These are phyloP conservation scores for Vaucheria bursata DNA, from an alignment of 352 stramenopile genomes.

Conservation along the genomic window DNA sequence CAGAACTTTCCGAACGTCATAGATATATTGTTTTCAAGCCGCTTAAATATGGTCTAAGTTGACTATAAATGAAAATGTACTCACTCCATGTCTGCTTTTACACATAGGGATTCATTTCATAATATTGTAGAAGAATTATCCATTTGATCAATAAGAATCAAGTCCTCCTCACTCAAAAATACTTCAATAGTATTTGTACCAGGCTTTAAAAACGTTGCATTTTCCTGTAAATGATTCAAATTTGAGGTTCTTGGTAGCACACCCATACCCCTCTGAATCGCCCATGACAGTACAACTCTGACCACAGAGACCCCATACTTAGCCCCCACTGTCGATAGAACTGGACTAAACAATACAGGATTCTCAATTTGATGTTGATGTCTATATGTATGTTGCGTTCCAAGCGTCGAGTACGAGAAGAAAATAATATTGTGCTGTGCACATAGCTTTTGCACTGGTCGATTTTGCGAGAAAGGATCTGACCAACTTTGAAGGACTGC, in stretches of 20 bases:
- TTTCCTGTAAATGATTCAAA: constrained; percentile 10
- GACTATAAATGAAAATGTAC: too few species aligned
- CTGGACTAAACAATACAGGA: constrained; percentile 4
- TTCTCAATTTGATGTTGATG: constrained; percentile 21
- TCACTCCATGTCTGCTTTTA: too few species aligned
- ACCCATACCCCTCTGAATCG: constrained; percentile 15
- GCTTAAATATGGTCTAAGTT: too few species aligned
- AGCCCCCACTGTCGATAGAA: neutral
- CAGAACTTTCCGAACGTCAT: too few species aligned
- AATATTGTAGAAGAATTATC: too few species aligned
- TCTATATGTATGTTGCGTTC: too few species aligned
- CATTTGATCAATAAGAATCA: neutral
- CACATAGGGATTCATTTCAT: too few species aligned
- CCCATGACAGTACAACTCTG: constrained; percentile 30
- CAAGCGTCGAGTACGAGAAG: constrained; percentile 31
- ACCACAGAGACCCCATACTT: constrained; percentile 12
- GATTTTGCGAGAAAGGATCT: constrained; percentile 50
- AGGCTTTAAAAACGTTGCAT: constrained; percentile 5
- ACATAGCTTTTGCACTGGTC: constrained; percentile 28
- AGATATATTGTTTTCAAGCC: too few species aligned
- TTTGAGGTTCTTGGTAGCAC: constrained; percentile 24
- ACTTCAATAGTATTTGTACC: neutral
- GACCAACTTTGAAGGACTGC: constrained; percentile 53
- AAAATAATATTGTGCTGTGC: constrained; percentile 20
- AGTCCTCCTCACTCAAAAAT: constrained; percentile 1